These are phyloP conservation scores for Populus deltoides DNA, from an alignment of 345 rosid genomes.

Conservation along the genomic window DNA sequence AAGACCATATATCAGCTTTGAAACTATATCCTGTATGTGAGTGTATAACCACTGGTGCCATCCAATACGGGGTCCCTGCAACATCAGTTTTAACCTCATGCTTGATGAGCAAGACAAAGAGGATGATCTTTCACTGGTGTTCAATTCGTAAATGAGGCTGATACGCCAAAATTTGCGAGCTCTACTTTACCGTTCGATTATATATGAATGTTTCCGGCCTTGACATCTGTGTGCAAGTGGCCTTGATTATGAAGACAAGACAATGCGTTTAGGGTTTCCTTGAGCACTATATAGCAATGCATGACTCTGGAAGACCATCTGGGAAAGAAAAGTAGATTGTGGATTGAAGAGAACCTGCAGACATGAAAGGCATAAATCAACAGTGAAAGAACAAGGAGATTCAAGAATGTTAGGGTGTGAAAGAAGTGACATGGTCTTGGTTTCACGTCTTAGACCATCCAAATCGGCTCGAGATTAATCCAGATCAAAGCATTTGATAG, in stretches of 20 bases:
- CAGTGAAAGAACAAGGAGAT: conserved; percentile 80
- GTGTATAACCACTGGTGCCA: conserved; percentile 97
- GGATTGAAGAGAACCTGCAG: conserved; percentile 78
- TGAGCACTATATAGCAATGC: conserved; percentile 62
- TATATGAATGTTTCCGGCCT: conserved; percentile 72
- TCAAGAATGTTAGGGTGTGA: conserved; percentile 78
- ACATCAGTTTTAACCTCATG: conserved; percentile 52
- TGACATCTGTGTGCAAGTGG: conserved; percentile 72
- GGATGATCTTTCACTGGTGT: conserved; percentile 10
- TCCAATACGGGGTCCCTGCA: conserved; percentile 92
- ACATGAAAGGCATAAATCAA: conserved; percentile 91
- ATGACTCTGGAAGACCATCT: conserved; percentile 61
- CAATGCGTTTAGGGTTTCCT: conserved; percentile 63
- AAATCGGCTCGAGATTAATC: conserved; percentile 64
- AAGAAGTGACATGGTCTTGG: conserved; percentile 74
- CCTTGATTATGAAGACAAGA: conserved; percentile 79
- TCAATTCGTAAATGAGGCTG: conserved; percentile 73
- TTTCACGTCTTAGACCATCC: conserved; percentile 63
- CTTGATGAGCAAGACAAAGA: conserved; percentile 31
- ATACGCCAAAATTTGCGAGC: conserved; percentile 87
- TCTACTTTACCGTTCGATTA: conserved; percentile 66
- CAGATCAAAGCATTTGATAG: conserved; percentile 81
- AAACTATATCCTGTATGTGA: conserved; percentile 81
- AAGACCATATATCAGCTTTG: conserved; percentile 94
- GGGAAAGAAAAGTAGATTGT: conserved; percentile 69